These are phyloP conservation scores for Vanrija pseudolonga DNA, from an alignment of 1,284 basidiomycete species.

Conservation along the genomic window DNA sequence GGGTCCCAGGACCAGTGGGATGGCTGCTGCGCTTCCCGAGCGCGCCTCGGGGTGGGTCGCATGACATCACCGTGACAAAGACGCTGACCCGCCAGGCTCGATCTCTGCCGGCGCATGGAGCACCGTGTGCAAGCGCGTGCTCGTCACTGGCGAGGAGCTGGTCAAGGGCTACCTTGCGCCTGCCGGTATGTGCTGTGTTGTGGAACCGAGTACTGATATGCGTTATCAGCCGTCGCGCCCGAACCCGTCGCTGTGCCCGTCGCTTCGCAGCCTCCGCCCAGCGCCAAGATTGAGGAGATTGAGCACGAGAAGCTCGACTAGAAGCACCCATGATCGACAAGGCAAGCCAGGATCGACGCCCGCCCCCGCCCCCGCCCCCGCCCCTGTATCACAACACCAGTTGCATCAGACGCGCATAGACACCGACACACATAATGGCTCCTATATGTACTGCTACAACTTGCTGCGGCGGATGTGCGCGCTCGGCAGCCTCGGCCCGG, in stretches of 20 bases:
- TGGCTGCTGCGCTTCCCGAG: conserved; percentile 64
- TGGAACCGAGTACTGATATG: conserved; percentile 2
- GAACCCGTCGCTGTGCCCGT: conserved; percentile 10
- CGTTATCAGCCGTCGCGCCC: conserved; percentile 4
- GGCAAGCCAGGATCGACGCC: neutral
- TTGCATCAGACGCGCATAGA: too few species aligned
- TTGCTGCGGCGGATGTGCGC: too few species aligned
- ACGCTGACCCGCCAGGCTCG: conserved; percentile 57
- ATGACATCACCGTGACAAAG: neutral
- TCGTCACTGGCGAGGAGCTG: conserved; percentile 65
- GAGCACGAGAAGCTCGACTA: conserved; percentile 38
- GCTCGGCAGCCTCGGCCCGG: too few species aligned
- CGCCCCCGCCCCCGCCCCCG: too few species aligned
- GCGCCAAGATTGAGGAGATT: conserved; percentile 32
- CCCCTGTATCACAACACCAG: too few species aligned
- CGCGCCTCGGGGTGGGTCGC: conserved; percentile 39
- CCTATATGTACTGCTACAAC: too few species aligned
- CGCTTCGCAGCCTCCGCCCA: conserved; percentile 1
- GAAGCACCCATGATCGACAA: too few species aligned
- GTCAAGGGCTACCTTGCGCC: conserved; percentile 55
- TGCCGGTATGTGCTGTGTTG: conserved; percentile 11
- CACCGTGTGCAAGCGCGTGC: conserved; percentile 76
- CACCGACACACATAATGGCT: too few species aligned
- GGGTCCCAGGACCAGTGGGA: conserved; percentile 71
- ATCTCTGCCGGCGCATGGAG: conserved; percentile 88